These are phyloP conservation scores for Puccinia brachypodii DNA, from an alignment of 1,284 basidiomycete species.

Conservation along the genomic window DNA sequence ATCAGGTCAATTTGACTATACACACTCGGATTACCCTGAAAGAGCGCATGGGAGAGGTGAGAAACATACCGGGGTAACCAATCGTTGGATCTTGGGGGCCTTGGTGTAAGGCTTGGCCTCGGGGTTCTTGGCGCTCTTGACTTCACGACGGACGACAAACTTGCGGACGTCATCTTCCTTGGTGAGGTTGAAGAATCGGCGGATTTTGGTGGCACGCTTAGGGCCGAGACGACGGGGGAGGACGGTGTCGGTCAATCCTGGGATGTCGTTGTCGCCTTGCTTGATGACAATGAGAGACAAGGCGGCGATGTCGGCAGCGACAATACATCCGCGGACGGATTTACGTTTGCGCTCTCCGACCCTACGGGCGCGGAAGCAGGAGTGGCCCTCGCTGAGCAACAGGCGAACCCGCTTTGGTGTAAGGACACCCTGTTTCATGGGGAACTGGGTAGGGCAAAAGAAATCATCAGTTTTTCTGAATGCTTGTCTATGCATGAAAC, in stretches of 20 bases:
- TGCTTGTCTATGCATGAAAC: neutral
- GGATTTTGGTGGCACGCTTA: conserved; percentile 91
- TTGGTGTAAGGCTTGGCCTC: conserved; percentile 95
- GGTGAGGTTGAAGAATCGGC: conserved; percentile 94
- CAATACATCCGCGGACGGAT: conserved; percentile 93
- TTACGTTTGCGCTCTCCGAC: conserved; percentile 97
- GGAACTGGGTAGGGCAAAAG: conserved; percentile 66
- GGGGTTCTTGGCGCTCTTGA: conserved; percentile 84
- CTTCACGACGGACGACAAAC: conserved; percentile 83
- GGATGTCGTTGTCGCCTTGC: conserved; percentile 89
- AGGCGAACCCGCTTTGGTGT: conserved; percentile 90
- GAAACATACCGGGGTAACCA: conserved; percentile 49
- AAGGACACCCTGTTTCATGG: conserved; percentile 99
- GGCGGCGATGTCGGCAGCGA: conserved; percentile 93
- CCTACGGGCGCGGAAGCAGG: conserved; percentile 92
- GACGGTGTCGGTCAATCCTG: conserved; percentile 87
- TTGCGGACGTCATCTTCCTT: conserved; percentile 99
- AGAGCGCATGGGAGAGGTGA: too few species aligned
- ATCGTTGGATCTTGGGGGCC: conserved; percentile 72
- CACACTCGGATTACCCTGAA: too few species aligned
- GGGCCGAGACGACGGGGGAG: conserved; percentile 94
- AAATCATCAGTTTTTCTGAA: neutral
- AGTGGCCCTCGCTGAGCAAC: conserved; percentile 91
- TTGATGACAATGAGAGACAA: conserved; percentile 93
- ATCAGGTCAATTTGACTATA: conserved; percentile 44